phyloP scores from a whole-genome alignment of 139 green algal genomes.

The Tetradesmus lagerheimii region DNA sequence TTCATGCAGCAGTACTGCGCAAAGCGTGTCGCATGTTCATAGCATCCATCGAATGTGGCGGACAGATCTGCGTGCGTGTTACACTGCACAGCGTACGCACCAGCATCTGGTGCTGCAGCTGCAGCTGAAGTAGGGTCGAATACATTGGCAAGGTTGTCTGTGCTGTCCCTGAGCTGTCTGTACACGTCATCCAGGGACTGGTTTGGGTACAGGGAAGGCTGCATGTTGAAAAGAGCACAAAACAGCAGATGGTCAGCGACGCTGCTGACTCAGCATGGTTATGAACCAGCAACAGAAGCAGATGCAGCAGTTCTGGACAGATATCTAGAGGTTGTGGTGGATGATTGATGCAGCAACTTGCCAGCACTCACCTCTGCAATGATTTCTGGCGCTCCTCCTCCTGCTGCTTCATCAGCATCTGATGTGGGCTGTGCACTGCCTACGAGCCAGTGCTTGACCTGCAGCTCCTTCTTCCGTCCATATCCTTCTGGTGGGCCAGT shows the following conservation, averaged over 20 bases:
- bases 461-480: constrained; percentile 34
- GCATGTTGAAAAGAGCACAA: background rate
- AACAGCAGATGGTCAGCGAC: background rate
- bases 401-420: constrained; percentile 3
- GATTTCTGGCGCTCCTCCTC: constrained; percentile 8
- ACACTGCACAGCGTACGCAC: background rate
- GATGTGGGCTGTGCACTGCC: background rate
- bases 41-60: no score
- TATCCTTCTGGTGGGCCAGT: constrained; percentile 26
- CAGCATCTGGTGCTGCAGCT: background rate
- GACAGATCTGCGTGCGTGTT: background rate
- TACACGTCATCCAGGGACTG: constrained; percentile 42
- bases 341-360: background rate
- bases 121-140: background rate
- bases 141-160: constrained; percentile 3
- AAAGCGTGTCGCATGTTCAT: no score
- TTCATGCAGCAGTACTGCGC: no score
- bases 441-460: constrained; percentile 44
- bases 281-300: constrained; percentile 29
- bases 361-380: constrained; percentile 17
- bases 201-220: constrained; percentile 34
- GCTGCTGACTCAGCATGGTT: no score
- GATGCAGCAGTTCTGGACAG: background rate
- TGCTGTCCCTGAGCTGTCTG: constrained; percentile 41
- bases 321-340: background rate